phyloP scores from a whole-genome alignment of 176 grass and related monocot species.

The Avena sativa region DNA sequence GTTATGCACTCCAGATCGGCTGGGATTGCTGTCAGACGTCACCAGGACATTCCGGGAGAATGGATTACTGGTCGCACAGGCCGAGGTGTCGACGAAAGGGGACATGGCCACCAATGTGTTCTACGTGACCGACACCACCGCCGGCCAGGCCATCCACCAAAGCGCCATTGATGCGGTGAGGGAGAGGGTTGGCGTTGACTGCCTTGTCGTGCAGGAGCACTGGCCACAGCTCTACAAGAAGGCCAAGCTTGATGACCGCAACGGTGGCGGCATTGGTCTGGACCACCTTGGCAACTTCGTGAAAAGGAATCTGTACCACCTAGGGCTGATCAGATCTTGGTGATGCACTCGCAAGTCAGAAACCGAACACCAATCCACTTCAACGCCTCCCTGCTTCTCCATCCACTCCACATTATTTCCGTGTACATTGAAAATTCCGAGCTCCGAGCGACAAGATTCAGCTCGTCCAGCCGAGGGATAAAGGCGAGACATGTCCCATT shows the following conservation, averaged over 20 bases:
- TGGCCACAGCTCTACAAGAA: conserved; percentile 49
- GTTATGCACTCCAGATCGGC: conserved; percentile 62
- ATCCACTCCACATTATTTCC: not conserved
- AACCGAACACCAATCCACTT: not conserved
- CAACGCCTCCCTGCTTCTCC: too few relatives aligned
- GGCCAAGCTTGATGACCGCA: not conserved
- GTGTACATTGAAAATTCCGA: conserved; percentile 34
- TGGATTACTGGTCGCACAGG: conserved; percentile 67
- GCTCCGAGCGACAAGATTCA: not conserved
- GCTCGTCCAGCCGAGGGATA: not conserved
- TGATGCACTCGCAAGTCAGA: conserved; percentile 31
- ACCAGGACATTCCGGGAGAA: conserved; percentile 90
- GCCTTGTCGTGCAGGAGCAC: conserved; percentile 66
- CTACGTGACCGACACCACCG: conserved; percentile 79
- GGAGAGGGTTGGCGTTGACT: conserved; percentile 49
- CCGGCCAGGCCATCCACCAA: conserved; percentile 58
- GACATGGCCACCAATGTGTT: conserved; percentile 79
- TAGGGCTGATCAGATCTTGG: conserved; percentile 83
- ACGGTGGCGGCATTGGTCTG: conserved; percentile 52
- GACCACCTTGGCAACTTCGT: conserved; percentile 75
- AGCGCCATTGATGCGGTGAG: conserved; percentile 62
- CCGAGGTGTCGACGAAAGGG: conserved; percentile 74
- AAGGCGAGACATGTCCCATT: not conserved
- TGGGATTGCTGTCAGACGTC: conserved; percentile 67
- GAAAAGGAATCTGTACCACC: conserved; percentile 68